Conservation (phyloP, 441 rosid genomes). For the Theobroma grandiflorum region DNA sequence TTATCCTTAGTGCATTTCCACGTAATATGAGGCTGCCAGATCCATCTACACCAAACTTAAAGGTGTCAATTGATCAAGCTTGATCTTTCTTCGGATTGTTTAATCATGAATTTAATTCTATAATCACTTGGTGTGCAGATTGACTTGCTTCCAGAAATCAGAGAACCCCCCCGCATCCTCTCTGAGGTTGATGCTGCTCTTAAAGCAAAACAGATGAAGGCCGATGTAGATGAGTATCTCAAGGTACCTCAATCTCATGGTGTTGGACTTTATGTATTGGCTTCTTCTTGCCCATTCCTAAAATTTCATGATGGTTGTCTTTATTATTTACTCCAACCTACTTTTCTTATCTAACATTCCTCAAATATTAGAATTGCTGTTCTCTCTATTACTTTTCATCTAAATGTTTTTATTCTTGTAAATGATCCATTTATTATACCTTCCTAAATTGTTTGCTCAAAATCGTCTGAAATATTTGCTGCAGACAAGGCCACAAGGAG, state of each 20-base stretch:
- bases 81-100: background rate
- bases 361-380: background rate
- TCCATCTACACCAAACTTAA: slow-evolving; percentile 97
- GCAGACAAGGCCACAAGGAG: slow-evolving; percentile 83
- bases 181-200: slow-evolving; percentile 97
- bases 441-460: slow-evolving; percentile 1
- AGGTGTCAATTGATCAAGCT: slow-evolving; percentile 51
- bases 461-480: slow-evolving; percentile 17
- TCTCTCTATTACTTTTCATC: background rate
- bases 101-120: slow-evolving; percentile 2
- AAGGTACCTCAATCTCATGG: slow-evolving; percentile 49
- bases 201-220: slow-evolving; percentile 86
- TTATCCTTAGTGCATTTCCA: slow-evolving; percentile 96
- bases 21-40: slow-evolving; percentile 99
- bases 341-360: background rate
- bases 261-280: background rate
- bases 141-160: slow-evolving; percentile 95
- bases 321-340: background rate
- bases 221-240: slow-evolving; percentile 95
- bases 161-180: slow-evolving; percentile 83
- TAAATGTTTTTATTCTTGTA: background rate
- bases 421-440: background rate
- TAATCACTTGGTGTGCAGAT: slow-evolving; percentile 55
- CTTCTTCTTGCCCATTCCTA: slow-evolving; percentile 4
- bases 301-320: background rate